Evolutionary conservation across 306 rosid species (phyloP).

Genomic region (Hippophae rhamnoides): DNA sequence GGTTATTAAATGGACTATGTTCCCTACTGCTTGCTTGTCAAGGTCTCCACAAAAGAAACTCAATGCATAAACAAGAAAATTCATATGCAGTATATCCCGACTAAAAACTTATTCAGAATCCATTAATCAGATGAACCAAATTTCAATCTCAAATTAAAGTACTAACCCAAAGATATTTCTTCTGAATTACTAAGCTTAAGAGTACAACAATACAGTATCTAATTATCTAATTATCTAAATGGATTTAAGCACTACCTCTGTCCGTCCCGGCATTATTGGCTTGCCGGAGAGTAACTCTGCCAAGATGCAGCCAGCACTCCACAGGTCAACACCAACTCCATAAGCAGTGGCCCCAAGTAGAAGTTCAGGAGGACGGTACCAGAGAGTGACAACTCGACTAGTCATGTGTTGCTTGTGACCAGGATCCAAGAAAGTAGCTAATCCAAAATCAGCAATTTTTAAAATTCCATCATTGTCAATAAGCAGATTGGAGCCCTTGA

Average conservation of each 20-base stretch:
- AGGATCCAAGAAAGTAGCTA: constrained; percentile 64
- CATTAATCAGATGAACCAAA: too few species aligned
- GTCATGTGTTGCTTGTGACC: constrained; percentile 65
- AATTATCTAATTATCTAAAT: constrained; percentile 12
- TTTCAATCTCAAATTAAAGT: background rate
- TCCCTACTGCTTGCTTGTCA: too few species aligned
- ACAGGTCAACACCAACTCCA: constrained; percentile 65
- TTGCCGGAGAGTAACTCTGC: constrained; percentile 83
- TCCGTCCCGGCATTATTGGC: constrained; percentile 92
- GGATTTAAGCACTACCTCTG: constrained; percentile 56
- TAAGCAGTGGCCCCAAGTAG: constrained; percentile 80
- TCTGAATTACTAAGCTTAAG: constrained; percentile 1
- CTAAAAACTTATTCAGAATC: background rate
- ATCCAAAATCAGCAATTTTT: constrained; percentile 95
- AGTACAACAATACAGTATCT: constrained; percentile 5
- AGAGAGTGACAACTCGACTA: constrained; percentile 86
- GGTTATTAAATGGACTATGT: too few species aligned
- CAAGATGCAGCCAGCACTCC: constrained; percentile 97
- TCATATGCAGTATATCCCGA: too few species aligned
- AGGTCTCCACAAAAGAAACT: too few species aligned
- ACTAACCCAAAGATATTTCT: background rate
- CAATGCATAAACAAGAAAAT: too few species aligned
- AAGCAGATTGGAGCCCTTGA: constrained; percentile 92
- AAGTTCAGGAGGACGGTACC: constrained; percentile 96
- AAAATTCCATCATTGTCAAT: constrained; percentile 77